Evolutionary conservation across 768 basidiomycete species (phyloP).

Genomic region (Psilocybe tampanensis): DNA sequence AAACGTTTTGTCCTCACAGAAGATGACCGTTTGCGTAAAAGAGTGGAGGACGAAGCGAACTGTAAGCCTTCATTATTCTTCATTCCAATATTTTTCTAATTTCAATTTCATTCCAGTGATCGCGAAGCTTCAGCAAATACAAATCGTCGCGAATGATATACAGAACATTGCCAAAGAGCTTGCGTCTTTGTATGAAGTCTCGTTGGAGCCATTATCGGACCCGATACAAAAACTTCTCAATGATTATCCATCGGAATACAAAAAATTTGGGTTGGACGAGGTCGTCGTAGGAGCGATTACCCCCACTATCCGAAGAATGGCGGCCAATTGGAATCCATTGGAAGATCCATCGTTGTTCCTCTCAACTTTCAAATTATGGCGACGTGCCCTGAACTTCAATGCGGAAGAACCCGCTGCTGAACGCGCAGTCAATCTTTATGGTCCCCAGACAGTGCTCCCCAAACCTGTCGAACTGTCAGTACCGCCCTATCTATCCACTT

Average conservation of each 20-base stretch:
- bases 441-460: conserved; percentile 38
- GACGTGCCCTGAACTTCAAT: conserved; percentile 64
- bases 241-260: conserved; percentile 75
- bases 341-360: conserved; percentile 69
- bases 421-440: conserved; percentile 59
- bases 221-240: conserved; percentile 72
- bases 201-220: conserved; percentile 73
- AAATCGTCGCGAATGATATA: conserved; percentile 75
- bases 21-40: conserved; percentile 67
- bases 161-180: conserved; percentile 64
- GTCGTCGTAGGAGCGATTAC: conserved; percentile 91
- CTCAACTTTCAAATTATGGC: conserved; percentile 71
- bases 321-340: conserved; percentile 83
- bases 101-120: conserved; percentile 55
- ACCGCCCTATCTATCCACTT: not conserved
- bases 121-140: conserved; percentile 73
- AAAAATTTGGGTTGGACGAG: conserved; percentile 81
- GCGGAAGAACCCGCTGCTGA: conserved; percentile 42
- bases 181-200: conserved; percentile 65
- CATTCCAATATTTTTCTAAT: conserved; percentile 1
- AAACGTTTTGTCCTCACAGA: conserved; percentile 75
- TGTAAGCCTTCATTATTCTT: conserved; percentile 44
- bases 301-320: conserved; percentile 75
- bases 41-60: conserved; percentile 76
- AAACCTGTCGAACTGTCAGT: conserved; percentile 40